Percentiles rank a stretch among this genome's conserved stretches.
phyloP scores from a whole-genome alignment of 257 asterid species.

The Solanum pimpinellifolium region DNA sequence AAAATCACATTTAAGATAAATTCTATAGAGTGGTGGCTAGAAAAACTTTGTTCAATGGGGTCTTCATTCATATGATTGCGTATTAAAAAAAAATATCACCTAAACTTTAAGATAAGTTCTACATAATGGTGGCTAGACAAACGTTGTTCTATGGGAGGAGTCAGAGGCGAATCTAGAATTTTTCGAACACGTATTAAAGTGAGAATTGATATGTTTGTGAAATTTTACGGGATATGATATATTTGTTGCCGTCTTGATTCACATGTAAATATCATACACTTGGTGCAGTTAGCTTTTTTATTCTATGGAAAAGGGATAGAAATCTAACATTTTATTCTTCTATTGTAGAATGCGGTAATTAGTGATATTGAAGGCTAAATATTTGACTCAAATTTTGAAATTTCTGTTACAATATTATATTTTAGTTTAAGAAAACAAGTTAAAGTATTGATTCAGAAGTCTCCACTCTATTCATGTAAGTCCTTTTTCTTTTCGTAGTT shows the following conservation, averaged over 20 bases:
- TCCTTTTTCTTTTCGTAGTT: not conserved
- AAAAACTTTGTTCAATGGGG: not conserved
- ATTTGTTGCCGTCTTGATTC: not conserved
- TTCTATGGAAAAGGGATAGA: not conserved
- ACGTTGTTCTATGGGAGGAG: not conserved
- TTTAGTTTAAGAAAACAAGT: not conserved
- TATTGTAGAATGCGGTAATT: not conserved
- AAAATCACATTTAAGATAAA: not conserved
- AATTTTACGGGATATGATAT: not conserved
- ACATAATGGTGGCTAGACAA: too few species aligned
- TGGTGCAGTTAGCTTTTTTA: not conserved
- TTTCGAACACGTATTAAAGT: too few species aligned
- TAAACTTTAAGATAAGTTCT: not conserved
- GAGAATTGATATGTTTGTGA: not conserved
- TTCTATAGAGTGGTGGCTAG: not conserved
- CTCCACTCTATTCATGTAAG: not conserved
- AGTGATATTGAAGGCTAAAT: not conserved
- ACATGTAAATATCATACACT: not conserved
- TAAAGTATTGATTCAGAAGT: not conserved
- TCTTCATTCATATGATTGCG: too few species aligned
- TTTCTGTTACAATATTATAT: not conserved
- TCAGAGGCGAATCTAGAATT: too few species aligned
- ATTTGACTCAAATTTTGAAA: not conserved
- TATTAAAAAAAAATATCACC: not conserved
- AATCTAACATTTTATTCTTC: not conserved